Evolutionary conservation across 2,329 filamentous ascomycete species (phyloP).

Genomic region (Aspergillus thermomutatus): DNA sequence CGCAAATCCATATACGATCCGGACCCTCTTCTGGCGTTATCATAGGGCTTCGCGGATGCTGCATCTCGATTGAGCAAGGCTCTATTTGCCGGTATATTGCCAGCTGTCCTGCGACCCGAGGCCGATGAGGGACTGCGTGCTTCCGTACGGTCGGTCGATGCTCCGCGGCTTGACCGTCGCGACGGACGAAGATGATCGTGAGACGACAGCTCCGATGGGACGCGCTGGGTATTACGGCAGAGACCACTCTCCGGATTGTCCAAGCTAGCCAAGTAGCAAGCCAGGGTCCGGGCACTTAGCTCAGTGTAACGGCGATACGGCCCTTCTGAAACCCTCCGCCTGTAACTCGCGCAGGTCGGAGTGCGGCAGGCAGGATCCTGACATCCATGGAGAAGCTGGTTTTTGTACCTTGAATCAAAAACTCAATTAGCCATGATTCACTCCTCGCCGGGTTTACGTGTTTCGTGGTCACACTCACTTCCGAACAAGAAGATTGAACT

Average conservation of each 20-base stretch:
- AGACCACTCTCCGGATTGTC: constrained; percentile 70
- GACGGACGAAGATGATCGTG: constrained; percentile 26
- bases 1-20: constrained; percentile 2
- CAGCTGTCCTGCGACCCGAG: not conserved
- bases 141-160: constrained; percentile 15
- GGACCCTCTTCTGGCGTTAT: not conserved
- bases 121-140: not conserved
- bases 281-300: constrained; percentile 76
- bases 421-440: constrained; percentile 5
- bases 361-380: constrained; percentile 65
- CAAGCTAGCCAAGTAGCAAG: constrained; percentile 74
- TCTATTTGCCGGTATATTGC: not conserved
- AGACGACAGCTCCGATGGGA: constrained; percentile 24
- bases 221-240: constrained; percentile 51
- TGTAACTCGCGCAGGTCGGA: constrained; percentile 76
- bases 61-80: not conserved
- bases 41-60: not conserved
- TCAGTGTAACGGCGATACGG: constrained; percentile 76
- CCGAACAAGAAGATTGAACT: constrained; percentile 62
- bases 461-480: constrained; percentile 48
- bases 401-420: constrained; percentile 59
- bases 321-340: constrained; percentile 63
- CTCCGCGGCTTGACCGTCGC: constrained; percentile 29
- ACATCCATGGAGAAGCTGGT: constrained; percentile 80
- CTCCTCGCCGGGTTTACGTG: not conserved